Conservation (phyloP, 2,329 filamentous ascomycete species). For the Thermothelomyces thermophilus region DNA sequence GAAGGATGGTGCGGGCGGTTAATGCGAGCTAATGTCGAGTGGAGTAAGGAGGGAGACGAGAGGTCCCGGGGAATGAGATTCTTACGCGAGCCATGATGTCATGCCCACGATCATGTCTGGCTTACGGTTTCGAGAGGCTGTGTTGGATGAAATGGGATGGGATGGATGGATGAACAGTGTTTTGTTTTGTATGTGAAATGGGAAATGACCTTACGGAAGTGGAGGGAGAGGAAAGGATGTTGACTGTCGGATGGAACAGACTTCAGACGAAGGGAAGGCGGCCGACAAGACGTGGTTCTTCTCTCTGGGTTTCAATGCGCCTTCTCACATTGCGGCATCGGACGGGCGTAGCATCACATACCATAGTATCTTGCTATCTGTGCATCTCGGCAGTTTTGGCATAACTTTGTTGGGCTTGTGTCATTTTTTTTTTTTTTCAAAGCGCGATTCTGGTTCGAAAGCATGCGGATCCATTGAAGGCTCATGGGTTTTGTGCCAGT, state of each 20-base stretch:
- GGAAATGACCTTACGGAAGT: too few relatives aligned
- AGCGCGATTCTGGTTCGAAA: too few relatives aligned
- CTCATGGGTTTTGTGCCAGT: too few relatives aligned
- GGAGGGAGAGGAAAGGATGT: too few relatives aligned
- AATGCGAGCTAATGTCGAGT: too few relatives aligned
- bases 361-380: conserved; percentile 5
- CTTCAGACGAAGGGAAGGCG: not conserved
- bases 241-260: conserved; percentile 2
- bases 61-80: not conserved
- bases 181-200: too few relatives aligned
- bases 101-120: not conserved
- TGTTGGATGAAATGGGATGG: too few relatives aligned
- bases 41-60: not conserved
- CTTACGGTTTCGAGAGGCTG: not conserved
- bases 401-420: not conserved
- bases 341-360: conserved; percentile 13
- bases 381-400: not conserved
- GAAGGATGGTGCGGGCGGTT: too few relatives aligned
- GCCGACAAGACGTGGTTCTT: not conserved
- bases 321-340: too few relatives aligned
- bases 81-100: conserved; percentile 1
- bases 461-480: too few relatives aligned
- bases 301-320: not conserved
- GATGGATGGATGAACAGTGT: too few relatives aligned
- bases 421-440: not conserved